These are phyloP conservation scores for Paecilomyces formosus DNA, from an alignment of 2,329 filamentous ascomycete genomes.

Conservation along the genomic window DNA sequence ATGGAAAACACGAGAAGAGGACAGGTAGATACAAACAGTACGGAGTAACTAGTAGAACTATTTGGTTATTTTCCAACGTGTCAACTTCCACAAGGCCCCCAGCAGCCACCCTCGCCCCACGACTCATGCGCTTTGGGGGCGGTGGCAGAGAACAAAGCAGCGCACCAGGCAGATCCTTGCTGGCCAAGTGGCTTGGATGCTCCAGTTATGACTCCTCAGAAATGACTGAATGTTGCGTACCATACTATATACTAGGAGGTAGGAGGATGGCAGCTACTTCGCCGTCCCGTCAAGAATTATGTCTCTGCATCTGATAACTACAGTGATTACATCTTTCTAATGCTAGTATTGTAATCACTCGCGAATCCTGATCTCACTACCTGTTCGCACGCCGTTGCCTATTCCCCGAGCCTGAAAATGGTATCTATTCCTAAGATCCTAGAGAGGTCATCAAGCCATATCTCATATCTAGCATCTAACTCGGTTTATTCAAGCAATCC, in stretches of 20 bases:
- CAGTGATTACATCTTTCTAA: too few relatives aligned
- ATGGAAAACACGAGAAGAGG: not conserved
- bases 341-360: not conserved
- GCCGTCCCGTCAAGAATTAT: not conserved
- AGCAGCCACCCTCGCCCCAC: not conserved
- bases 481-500: slow-evolving; percentile 64
- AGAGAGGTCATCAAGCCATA: not conserved
- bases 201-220: not conserved
- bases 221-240: not conserved
- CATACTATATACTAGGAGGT: too few relatives aligned
- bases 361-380: not conserved
- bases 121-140: not conserved
- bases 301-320: not conserved
- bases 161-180: not conserved
- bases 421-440: not conserved
- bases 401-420: not conserved
- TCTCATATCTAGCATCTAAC: not conserved
- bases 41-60: not conserved
- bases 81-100: not conserved
- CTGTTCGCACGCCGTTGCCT: not conserved
- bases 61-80: not conserved
- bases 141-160: not conserved
- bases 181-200: not conserved
- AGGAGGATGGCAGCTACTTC: not conserved
- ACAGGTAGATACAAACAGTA: not conserved